A percentile compares a stretch with the other conserved stretches of the same genome.
Evolutionary conservation across 1,284 basidiomycete species (phyloP).

Genomic region (Schizophyllum amplum): DNA sequence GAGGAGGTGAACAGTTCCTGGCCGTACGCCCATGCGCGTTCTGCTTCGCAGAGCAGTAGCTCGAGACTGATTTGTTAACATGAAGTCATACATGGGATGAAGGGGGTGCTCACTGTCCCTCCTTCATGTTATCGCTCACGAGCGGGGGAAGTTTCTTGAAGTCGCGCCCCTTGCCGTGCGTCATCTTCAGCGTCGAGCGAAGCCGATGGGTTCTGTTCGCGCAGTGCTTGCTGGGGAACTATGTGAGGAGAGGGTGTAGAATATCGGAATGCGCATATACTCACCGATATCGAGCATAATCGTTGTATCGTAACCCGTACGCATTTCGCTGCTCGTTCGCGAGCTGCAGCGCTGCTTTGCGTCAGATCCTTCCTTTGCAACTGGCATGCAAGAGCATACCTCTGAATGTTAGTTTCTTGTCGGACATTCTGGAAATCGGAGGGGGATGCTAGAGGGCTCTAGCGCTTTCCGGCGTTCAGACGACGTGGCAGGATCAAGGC

Average conservation of each 20-base stretch:
- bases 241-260: neutral
- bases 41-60: slow-evolving; percentile 80
- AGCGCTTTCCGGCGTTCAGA: slow-evolving; percentile 1
- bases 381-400: slow-evolving; percentile 18
- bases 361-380: slow-evolving; percentile 2
- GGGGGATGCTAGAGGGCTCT: slow-evolving; percentile 16
- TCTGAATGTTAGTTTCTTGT: slow-evolving; percentile 25
- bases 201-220: slow-evolving; percentile 85
- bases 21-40: slow-evolving; percentile 87
- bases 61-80: slow-evolving; percentile 51
- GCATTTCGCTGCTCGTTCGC: slow-evolving; percentile 86
- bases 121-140: slow-evolving; percentile 57
- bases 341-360: slow-evolving; percentile 54
- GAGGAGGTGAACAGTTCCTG: slow-evolving; percentile 67
- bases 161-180: slow-evolving; percentile 83
- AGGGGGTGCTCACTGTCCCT: slow-evolving; percentile 63
- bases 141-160: slow-evolving; percentile 77
- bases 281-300: slow-evolving; percentile 78
- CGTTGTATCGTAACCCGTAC: slow-evolving; percentile 86
- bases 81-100: neutral
- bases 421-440: slow-evolving; percentile 22
- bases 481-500: neutral
- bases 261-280: slow-evolving; percentile 9
- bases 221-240: slow-evolving; percentile 69
- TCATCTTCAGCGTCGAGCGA: slow-evolving; percentile 75